Evolutionary conservation across 169 alveolate genomes (phyloP).

Genomic region (Plasmodium fragile): DNA sequence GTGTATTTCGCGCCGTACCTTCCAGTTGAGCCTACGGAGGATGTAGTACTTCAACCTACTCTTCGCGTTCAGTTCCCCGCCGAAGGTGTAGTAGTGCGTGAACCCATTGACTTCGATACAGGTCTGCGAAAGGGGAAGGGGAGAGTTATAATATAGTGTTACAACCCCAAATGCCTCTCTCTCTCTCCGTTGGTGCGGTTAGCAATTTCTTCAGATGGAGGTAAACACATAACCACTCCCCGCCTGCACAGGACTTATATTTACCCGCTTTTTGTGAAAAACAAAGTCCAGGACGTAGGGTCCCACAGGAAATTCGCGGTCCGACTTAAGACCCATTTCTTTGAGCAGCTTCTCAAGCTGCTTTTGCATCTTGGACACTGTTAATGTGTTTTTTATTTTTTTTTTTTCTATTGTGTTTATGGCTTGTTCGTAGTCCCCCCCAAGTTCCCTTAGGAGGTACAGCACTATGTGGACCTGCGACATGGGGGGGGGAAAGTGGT

Average conservation of each 20-base stretch:
- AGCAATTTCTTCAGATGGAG: neutral
- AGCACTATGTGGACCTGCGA: constrained; percentile 48
- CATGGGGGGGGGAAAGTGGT: neutral
- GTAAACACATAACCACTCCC: neutral
- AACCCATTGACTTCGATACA: constrained; percentile 70
- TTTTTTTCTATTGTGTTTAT: constrained; percentile 32
- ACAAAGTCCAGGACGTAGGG: constrained; percentile 65
- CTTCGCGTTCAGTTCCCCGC: constrained; percentile 38
- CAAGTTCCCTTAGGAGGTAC: constrained; percentile 24
- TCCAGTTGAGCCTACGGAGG: constrained; percentile 51
- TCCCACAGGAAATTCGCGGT: constrained; percentile 41
- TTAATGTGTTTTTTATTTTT: constrained; percentile 50
- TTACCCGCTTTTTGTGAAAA: constrained; percentile 38
- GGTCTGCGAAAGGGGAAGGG: constrained; percentile 2
- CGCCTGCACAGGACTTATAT: neutral
- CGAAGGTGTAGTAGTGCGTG: constrained; percentile 66
- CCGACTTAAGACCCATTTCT: constrained; percentile 44
- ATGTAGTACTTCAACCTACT: constrained; percentile 36
- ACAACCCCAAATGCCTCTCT: neutral
- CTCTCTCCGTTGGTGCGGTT: neutral
- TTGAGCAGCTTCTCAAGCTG: constrained; percentile 42
- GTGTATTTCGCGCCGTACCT: constrained; percentile 11
- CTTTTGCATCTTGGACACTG: constrained; percentile 64
- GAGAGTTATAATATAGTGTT: too few species aligned
- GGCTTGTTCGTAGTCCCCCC: constrained; percentile 27